A percentile compares a stretch with the other conserved stretches of the same genome.
Evolutionary conservation across 2,329 filamentous ascomycete genomes (phyloP).

Genomic region (Alternaria gansuensis): DNA sequence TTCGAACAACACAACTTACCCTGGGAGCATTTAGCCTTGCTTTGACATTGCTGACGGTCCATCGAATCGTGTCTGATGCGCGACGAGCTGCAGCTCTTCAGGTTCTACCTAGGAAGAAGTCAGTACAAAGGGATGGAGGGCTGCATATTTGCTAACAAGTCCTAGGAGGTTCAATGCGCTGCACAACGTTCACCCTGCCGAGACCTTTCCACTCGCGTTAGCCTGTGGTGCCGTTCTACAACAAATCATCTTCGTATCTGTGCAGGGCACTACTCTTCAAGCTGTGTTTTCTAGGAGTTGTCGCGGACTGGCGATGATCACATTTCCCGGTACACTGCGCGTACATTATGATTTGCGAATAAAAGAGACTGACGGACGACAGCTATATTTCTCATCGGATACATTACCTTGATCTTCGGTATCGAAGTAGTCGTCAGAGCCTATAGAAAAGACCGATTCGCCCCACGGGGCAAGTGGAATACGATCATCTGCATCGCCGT

Average conservation of each 20-base stretch:
- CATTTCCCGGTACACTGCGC: slow-evolving; percentile 50
- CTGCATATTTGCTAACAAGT: slow-evolving; percentile 23
- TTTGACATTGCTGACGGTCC: slow-evolving; percentile 48
- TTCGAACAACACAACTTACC: slow-evolving; percentile 53
- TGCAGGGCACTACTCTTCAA: slow-evolving; percentile 51
- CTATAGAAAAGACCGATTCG: slow-evolving; percentile 65
- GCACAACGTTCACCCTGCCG: slow-evolving; percentile 51
- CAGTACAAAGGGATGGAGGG: slow-evolving; percentile 17
- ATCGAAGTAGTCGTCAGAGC: slow-evolving; percentile 68
- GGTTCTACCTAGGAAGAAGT: slow-evolving; percentile 47
- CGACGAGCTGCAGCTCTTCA: slow-evolving; percentile 47
- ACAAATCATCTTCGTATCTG: slow-evolving; percentile 51
- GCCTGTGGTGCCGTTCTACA: slow-evolving; percentile 51
- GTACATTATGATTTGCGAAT: not conserved
- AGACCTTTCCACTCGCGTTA: slow-evolving; percentile 54
- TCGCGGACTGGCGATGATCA: slow-evolving; percentile 49
- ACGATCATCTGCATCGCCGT: slow-evolving; percentile 65
- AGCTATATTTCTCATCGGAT: slow-evolving; percentile 74
- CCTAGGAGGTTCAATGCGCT: slow-evolving; percentile 49
- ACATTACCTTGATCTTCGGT: slow-evolving; percentile 71
- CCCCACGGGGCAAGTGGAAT: slow-evolving; percentile 67
- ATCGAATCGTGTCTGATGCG: slow-evolving; percentile 52
- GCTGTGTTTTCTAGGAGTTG: slow-evolving; percentile 51
- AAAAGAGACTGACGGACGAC: slow-evolving; percentile 27
- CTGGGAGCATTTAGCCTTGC: slow-evolving; percentile 52